These are phyloP conservation scores for Rhodomyrtus psidioides DNA, from an alignment of 441 rosid genomes.

Conservation along the genomic window DNA sequence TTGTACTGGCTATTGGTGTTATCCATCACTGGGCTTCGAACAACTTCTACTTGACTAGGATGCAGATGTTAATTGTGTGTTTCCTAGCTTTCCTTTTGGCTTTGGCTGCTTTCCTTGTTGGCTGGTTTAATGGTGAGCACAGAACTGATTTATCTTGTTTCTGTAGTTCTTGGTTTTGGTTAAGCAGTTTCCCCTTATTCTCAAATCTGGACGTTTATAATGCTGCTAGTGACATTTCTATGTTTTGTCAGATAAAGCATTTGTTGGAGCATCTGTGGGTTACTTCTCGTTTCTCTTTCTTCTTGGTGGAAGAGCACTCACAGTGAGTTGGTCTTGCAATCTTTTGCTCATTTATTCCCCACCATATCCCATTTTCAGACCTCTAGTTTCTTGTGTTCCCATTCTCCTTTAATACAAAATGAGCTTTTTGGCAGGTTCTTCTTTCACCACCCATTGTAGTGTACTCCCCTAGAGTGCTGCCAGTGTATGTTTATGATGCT, in stretches of 20 bases:
- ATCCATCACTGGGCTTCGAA: conserved; percentile 99
- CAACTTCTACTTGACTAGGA: conserved; percentile 97
- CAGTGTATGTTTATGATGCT: conserved; percentile 98
- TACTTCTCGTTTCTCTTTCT: conserved; percentile 94
- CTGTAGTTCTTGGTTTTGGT: conserved; percentile 1
- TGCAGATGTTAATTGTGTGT: conserved; percentile 85
- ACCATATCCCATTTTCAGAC: conserved; percentile 4
- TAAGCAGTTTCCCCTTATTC: neutral
- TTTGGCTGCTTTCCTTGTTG: conserved; percentile 98
- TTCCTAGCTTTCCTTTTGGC: conserved; percentile 97
- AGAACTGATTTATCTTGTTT: neutral
- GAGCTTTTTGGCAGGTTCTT: conserved; percentile 60
- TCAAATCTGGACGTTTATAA: neutral
- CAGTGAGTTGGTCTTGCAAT: conserved; percentile 46
- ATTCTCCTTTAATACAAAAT: neutral
- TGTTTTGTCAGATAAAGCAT: conserved; percentile 68
- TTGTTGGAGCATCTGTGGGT: conserved; percentile 99
- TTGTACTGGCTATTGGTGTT: conserved; percentile 95
- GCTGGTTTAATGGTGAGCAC: conserved; percentile 78
- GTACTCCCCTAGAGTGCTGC: conserved; percentile 98
- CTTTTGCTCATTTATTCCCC: conserved; percentile 2
- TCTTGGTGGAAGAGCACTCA: conserved; percentile 96
- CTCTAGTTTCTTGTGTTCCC: neutral
- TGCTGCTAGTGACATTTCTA: conserved; percentile 1
- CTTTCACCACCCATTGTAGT: conserved; percentile 99